These are phyloP conservation scores for Myriosclerotinia curreyana DNA, from an alignment of 2,329 filamentous ascomycete genomes.

Conservation along the genomic window DNA sequence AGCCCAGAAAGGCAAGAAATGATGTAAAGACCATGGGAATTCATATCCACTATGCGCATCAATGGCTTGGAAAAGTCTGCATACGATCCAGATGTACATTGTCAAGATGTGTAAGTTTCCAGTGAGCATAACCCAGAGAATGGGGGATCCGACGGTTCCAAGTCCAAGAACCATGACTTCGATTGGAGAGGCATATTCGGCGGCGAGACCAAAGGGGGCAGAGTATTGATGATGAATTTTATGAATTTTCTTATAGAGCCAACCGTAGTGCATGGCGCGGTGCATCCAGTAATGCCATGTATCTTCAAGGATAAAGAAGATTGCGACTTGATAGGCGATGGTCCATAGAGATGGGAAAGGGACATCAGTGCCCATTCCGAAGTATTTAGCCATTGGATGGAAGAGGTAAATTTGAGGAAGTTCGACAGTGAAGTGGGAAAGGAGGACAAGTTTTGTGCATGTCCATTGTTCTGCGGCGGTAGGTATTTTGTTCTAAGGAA, in stretches of 20 bases:
- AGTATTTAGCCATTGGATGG: conserved; percentile 92
- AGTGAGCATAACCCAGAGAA: conserved; percentile 79
- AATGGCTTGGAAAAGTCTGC: conserved; percentile 94
- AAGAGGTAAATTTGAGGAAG: conserved; percentile 99
- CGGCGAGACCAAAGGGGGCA: conserved; percentile 91
- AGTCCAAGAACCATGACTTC: conserved; percentile 93
- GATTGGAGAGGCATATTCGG: conserved; percentile 96
- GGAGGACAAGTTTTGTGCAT: conserved; percentile 86
- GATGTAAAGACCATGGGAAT: conserved; percentile 94
- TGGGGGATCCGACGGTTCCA: conserved; percentile 77
- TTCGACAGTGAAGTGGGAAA: conserved; percentile 97
- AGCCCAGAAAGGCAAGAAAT: conserved; percentile 97
- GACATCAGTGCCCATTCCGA: conserved; percentile 81
- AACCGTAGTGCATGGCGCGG: conserved; percentile 87
- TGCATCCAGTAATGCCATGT: conserved; percentile 98
- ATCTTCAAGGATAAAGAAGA: conserved; percentile 96
- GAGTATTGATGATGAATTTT: conserved; percentile 99
- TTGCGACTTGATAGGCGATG: conserved; percentile 84
- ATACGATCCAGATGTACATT: conserved; percentile 95
- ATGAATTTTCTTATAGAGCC: conserved; percentile 94
- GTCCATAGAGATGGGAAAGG: conserved; percentile 84
- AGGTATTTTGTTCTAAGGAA: conserved; percentile 64
- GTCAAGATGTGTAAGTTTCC: conserved; percentile 90
- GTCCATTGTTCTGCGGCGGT: conserved; percentile 92
- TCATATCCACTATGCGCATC: conserved; percentile 98